These are phyloP conservation scores for Agrocybe praecox DNA, from an alignment of 768 basidiomycete species.

Conservation along the genomic window DNA sequence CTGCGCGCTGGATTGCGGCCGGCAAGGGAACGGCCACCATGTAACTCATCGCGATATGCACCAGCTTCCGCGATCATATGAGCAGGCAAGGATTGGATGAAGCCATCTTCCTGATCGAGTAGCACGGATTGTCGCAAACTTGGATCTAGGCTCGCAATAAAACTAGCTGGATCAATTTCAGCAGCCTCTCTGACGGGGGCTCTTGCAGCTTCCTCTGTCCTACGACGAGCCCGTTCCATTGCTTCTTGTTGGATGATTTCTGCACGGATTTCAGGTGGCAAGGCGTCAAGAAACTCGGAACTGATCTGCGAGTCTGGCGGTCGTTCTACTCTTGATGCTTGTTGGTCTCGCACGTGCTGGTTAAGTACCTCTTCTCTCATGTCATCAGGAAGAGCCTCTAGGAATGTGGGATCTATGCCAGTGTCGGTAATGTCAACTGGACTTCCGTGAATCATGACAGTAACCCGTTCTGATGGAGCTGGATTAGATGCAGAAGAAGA, in stretches of 20 bases:
- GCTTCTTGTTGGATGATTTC: slow-evolving; percentile 97
- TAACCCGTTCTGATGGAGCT: slow-evolving; percentile 62
- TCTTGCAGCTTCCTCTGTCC: slow-evolving; percentile 39
- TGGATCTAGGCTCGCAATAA: slow-evolving; percentile 92
- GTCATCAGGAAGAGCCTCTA: slow-evolving; percentile 97
- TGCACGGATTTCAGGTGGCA: slow-evolving; percentile 94
- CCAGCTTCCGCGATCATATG: slow-evolving; percentile 88
- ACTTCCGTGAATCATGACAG: slow-evolving; percentile 90
- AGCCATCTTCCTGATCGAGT: slow-evolving; percentile 84
- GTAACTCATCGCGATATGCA: slow-evolving; percentile 61
- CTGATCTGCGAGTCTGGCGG: slow-evolving; percentile 89
- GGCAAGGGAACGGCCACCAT: slow-evolving; percentile 31
- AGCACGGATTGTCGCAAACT: slow-evolving; percentile 89
- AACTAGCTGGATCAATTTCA: slow-evolving; percentile 87
- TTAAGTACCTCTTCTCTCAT: slow-evolving; percentile 98
- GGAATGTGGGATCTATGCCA: slow-evolving; percentile 96
- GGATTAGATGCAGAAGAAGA: neutral
- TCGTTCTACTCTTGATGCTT: slow-evolving; percentile 72
- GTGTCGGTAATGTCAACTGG: slow-evolving; percentile 97
- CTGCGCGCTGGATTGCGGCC: slow-evolving; percentile 30
- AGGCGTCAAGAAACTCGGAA: slow-evolving; percentile 92
- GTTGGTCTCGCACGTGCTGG: slow-evolving; percentile 93
- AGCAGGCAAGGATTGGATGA: slow-evolving; percentile 79
- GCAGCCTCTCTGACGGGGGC: slow-evolving; percentile 56
- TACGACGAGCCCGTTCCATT: slow-evolving; percentile 69